Conservation (phyloP, 106 monocot genomes). For the Apostasia shenzhenica region DNA sequence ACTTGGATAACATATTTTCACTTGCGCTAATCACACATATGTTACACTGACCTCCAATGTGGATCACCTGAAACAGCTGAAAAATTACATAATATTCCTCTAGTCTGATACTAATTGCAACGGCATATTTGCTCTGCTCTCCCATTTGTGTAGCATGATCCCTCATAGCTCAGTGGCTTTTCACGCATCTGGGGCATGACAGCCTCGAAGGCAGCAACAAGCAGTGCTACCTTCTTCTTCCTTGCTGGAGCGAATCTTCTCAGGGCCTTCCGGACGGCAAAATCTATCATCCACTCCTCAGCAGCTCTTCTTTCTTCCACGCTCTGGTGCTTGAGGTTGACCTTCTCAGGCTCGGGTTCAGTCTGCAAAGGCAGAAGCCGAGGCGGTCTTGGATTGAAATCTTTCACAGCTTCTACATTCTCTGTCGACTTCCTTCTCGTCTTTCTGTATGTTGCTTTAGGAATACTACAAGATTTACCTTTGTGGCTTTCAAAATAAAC, state of each 20-base stretch:
- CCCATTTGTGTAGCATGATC: no score
- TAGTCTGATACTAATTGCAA: no score
- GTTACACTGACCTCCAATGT: no score
- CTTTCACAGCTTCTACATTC: constrained; percentile 5
- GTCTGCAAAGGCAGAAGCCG: constrained; percentile 25
- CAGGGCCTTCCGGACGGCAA: constrained; percentile 40
- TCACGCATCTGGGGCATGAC: constrained; percentile 21
- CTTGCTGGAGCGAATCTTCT: constrained; percentile 33
- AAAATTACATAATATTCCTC: no score
- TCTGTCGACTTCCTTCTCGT: constrained; percentile 10
- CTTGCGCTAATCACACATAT: no score
- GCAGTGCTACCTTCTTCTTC: constrained; percentile 51
- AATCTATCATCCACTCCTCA: constrained; percentile 76
- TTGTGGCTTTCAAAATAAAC: not conserved
- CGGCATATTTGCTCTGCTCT: no score
- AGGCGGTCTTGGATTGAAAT: constrained; percentile 33
- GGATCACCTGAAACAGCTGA: no score
- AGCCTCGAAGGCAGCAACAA: constrained; percentile 71
- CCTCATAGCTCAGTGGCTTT: not conserved
- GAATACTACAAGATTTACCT: not conserved
- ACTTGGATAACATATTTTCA: no score
- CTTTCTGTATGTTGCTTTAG: constrained; percentile 9
- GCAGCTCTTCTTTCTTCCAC: constrained; percentile 51
- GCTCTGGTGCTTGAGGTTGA: constrained; percentile 53
- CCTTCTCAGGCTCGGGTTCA: constrained; percentile 43